phyloP scores from a whole-genome alignment of 768 basidiomycete species.

The Russula foetens region DNA sequence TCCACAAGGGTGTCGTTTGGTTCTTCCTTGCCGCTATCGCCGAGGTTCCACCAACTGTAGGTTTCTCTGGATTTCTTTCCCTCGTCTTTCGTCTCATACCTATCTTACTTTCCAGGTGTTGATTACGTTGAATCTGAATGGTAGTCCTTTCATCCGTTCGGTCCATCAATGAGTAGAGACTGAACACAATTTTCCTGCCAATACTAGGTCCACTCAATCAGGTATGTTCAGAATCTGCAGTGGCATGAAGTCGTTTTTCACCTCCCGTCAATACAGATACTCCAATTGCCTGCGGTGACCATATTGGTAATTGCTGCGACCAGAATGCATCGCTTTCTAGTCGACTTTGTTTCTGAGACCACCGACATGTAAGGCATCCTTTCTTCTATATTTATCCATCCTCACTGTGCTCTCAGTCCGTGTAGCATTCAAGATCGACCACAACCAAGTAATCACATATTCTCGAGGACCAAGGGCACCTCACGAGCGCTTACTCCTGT shows the following conservation, averaged over 20 bases:
- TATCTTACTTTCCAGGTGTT: not conserved
- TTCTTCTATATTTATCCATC: not conserved
- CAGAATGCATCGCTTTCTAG: not conserved
- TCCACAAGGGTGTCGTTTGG: not conserved
- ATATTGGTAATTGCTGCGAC: not conserved
- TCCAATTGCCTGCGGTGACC: not conserved
- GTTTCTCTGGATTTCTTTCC: too few relatives aligned
- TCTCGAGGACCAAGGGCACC: too few relatives aligned
- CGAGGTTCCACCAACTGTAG: not conserved
- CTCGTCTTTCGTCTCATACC: not conserved
- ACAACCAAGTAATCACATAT: not conserved
- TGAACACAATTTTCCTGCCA: not conserved
- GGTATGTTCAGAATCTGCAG: not conserved
- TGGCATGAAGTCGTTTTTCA: not conserved
- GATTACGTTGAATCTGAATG: not conserved
- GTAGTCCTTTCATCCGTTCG: not conserved
- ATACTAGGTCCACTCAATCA: not conserved
- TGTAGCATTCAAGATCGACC: not conserved
- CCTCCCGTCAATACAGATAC: not conserved
- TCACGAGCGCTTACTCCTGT: not conserved
- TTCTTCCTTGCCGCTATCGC: not conserved
- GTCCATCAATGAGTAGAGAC: not conserved
- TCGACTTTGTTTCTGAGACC: not conserved
- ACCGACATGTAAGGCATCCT: not conserved
- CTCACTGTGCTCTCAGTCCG: not conserved